phyloP scores from a whole-genome alignment of 352 stramenopile genomes.

The Globisporangium abappressorium region DNA sequence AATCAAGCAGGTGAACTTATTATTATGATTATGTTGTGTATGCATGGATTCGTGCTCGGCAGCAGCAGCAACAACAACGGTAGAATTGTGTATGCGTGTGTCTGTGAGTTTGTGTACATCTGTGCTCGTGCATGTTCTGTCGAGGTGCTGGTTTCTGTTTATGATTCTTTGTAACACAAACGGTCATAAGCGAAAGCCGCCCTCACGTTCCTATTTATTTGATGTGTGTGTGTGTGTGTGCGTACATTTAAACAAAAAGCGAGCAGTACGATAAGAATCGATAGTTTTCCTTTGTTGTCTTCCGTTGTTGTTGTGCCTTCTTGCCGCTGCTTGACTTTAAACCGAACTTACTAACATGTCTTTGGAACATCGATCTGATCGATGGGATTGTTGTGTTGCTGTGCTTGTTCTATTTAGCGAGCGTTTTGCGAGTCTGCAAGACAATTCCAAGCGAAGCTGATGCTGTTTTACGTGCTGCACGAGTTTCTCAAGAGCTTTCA shows the following conservation, averaged over 20 bases:
- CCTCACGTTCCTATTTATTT: neutral
- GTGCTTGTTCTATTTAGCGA: conserved; percentile 34
- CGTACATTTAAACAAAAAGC: conserved; percentile 10
- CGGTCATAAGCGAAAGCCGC: conserved; percentile 2
- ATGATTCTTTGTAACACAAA: conserved; percentile 8
- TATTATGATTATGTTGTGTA: conserved; percentile 7
- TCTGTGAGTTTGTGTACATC: neutral
- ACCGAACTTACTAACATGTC: conserved; percentile 4
- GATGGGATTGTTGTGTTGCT: conserved; percentile 3
- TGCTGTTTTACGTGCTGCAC: conserved; percentile 86
- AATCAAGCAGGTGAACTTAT: conserved; percentile 76
- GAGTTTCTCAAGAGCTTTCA: conserved; percentile 86
- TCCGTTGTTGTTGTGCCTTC: conserved; percentile 14
- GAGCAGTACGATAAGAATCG: conserved; percentile 19
- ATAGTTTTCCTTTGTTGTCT: conserved; percentile 13
- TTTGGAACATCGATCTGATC: conserved; percentile 6
- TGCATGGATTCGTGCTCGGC: conserved; percentile 6
- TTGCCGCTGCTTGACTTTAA: neutral
- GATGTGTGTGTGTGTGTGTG: conserved; percentile 1
- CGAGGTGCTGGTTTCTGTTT: conserved; percentile 8
- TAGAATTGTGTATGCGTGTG: conserved; percentile 10
- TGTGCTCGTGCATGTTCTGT: conserved; percentile 15
- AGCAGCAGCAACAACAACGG: conserved; percentile 9
- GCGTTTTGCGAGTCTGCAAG: conserved; percentile 50
- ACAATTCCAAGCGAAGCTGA: conserved; percentile 78